phyloP scores from a whole-genome alignment of 208 protist species.

The Leishmania arabica region DNA sequence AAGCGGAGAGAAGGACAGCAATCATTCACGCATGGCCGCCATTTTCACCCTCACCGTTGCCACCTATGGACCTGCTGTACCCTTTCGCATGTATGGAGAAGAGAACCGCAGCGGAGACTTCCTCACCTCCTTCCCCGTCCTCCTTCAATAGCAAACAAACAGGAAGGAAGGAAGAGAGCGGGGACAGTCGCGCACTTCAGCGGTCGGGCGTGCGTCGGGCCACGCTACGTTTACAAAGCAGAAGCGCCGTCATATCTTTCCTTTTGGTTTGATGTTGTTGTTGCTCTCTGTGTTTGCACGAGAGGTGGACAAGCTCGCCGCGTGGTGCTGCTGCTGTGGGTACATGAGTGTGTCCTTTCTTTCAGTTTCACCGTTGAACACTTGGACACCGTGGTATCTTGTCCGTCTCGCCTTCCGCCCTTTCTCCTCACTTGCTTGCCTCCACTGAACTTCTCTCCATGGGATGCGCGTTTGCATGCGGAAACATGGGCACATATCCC shows the following conservation, averaged over 20 bases:
- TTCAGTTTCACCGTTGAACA: background rate
- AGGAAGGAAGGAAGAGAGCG: background rate
- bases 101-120: too few species aligned
- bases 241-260: background rate
- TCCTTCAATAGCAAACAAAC: background rate
- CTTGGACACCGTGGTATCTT: background rate
- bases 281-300: background rate
- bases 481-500: too few species aligned
- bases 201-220: background rate
- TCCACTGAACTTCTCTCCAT: background rate
- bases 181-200: background rate
- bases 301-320: background rate
- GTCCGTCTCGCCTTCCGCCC: background rate
- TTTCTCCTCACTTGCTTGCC: background rate
- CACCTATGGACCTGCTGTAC: background rate
- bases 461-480: background rate
- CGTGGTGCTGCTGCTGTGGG: background rate
- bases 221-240: background rate
- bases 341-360: background rate
- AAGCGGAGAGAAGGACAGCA: background rate
- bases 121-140: too few species aligned
- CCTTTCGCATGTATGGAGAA: background rate
- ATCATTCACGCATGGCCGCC: background rate
- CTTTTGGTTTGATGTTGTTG: background rate
- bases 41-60: background rate